Base-by-base conservation (phyloP, 495 filamentous ascomycete genomes). In the Cercophora scortea region DNA sequence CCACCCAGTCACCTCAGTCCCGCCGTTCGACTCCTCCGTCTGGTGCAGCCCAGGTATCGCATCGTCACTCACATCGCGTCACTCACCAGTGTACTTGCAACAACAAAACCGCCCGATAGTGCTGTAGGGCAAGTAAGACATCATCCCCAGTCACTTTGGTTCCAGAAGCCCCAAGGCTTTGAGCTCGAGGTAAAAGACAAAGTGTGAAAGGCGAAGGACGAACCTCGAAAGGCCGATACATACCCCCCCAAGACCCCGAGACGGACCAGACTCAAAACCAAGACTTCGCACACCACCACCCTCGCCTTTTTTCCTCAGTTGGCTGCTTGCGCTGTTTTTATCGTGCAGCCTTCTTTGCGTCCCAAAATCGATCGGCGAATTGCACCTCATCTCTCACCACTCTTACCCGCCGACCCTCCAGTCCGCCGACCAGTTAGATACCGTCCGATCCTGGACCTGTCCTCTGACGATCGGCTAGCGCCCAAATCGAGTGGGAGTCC, bases 301-400 rank as follows among this genome's bases (percentile, higher is more conserved):
- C 16, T 15, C 13, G 8, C 12, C 12, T 42, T 18, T 17, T 4
- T 3, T 43, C 42, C 18, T 4, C 15, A 17, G 18, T 43, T 43
- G n/a, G 8, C 18, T 43, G 42, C 4, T 34, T 42, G 45, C 48
- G 38, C 18, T 38, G 32, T 48, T 41, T 47, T 34, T 38, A 45
- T 53, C 51, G 44, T 46, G 51, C 49, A 38, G 36, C 49, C 53
- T 47, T 45, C 47, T 47, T 49, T 39, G 42, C 44, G 38, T 52
- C 43, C 41, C 16, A 53, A 61, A 63, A 54, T n/a, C 38, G 50
- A 45, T 58, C 58, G 61, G 60, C 63, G 63, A 66, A 68, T 68
- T 66, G 59, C 50, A 59, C 52, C 54, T 51, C 48, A 51, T 54
- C 39, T 49, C 49, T 50, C 47, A 51, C 42, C 55, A 50, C 55